Conservation (phyloP, 1,284 basidiomycete species). For the Somion occarium region DNA sequence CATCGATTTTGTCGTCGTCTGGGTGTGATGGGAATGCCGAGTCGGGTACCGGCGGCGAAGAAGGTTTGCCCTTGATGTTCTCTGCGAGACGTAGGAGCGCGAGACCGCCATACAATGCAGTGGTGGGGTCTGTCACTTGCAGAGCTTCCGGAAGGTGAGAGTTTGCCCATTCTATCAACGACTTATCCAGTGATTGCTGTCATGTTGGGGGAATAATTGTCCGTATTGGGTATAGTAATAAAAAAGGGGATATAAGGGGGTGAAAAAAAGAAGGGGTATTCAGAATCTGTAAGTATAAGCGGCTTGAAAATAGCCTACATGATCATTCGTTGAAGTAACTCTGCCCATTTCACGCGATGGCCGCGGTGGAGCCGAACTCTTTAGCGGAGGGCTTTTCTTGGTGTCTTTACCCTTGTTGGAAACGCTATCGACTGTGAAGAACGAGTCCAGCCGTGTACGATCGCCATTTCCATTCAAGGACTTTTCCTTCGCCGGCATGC, state of each 20-base stretch:
- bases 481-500: conserved; percentile 39
- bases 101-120: conserved; percentile 60
- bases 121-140: conserved; percentile 51
- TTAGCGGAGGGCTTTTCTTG: conserved; percentile 12
- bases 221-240: neutral
- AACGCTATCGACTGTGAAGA: conserved; percentile 44
- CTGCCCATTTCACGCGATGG: conserved; percentile 60
- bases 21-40: conserved; percentile 68
- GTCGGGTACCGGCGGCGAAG: conserved; percentile 69
- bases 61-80: conserved; percentile 64
- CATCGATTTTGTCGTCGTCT: conserved; percentile 79
- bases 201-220: conserved; percentile 7
- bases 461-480: conserved; percentile 35
- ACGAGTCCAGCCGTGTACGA: conserved; percentile 44
- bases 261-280: conserved; percentile 15
- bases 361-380: conserved; percentile 43
- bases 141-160: conserved; percentile 65
- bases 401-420: conserved; percentile 21
- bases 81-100: conserved; percentile 73
- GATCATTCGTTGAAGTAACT: conserved; percentile 30
- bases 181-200: conserved; percentile 33
- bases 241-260: conserved; percentile 8
- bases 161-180: conserved; percentile 85
- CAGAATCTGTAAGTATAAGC: conserved; percentile 10
- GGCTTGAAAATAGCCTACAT: conserved; percentile 29